Base-by-base conservation (phyloP, 2,329 filamentous ascomycete species). In the Byssochlamys sp. region DNA sequence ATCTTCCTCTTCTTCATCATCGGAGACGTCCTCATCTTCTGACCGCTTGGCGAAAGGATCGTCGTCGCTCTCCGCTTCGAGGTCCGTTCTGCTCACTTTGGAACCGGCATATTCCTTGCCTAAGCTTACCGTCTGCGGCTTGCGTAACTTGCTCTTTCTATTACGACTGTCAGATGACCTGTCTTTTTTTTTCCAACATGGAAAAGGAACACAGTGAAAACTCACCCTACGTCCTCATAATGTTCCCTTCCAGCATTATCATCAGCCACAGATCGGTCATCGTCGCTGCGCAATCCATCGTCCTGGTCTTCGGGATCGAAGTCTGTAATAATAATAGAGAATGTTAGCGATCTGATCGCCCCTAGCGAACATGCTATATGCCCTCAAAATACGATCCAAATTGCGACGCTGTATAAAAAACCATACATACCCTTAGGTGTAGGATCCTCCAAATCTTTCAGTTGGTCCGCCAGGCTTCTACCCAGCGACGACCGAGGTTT, bases 71-170 rank as follows among this genome's bases (percentile, higher is more conserved):
- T 80, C 81, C 76, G 80, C 77, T 2, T 85, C 80, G 14, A 90
- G 75, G 11, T 82, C 84, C 51, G 85, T 78, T 57, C 91, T 83
- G 63, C 85, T 90, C 35, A 96, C 82, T 53, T 83, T 83, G 19
- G 88, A 81, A 10, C 92, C 91, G 61, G 85, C 81, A 73, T 97
- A 97, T 68, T 90, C 83, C 12, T 87, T 85, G 0, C 91, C 92
- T 1, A 96, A 78, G 0, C 83, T 75, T 19, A 86, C 74, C 26
- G 81, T 80, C 33, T 90, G 85, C 58, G 84, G 84, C 68, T 89
- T 86, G 62, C 90, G 85, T 63, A 96, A 77, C 70, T 89, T 92
- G 76, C 88, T 94, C 78, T 91, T 94, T 24, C 85, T 87, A 60
- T 60, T 57, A 25, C 29, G n/a, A 54, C 4, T 3, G 4, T 19